phyloP scores from a whole-genome alignment of 345 rosid genomes.

The Linum usitatissimum region DNA sequence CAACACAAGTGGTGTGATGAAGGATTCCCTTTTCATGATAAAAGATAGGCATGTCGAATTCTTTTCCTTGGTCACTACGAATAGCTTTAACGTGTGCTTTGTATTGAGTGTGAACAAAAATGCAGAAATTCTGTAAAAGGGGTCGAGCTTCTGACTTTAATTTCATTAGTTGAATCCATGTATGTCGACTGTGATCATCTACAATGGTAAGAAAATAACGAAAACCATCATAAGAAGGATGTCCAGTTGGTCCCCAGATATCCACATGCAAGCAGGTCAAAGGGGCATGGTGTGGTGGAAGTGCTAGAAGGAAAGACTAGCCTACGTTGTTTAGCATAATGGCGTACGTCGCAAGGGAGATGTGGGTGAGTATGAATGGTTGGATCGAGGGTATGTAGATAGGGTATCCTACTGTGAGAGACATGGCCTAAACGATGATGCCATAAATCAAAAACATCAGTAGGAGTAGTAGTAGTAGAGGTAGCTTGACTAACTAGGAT shows the following conservation, averaged over 20 bases:
- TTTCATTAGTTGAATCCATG: too few relatives aligned
- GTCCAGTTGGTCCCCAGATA: too few relatives aligned
- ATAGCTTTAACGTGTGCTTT: too few relatives aligned
- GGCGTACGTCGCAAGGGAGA: neutral
- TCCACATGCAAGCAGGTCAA: neutral
- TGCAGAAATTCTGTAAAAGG: too few relatives aligned
- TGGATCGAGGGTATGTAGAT: neutral
- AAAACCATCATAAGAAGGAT: neutral
- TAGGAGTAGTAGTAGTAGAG: neutral
- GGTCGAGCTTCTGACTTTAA: too few relatives aligned
- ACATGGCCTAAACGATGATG: neutral
- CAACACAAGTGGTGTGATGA: neutral
- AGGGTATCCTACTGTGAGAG: neutral
- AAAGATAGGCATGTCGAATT: too few relatives aligned
- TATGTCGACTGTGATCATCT: too few relatives aligned
- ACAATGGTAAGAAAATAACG: neutral
- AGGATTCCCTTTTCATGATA: too few relatives aligned
- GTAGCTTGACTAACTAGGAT: neutral
- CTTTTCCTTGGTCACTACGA: too few relatives aligned
- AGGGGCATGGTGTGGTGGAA: neutral
- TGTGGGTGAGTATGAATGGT: neutral
- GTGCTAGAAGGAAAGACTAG: neutral
- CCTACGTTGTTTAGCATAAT: neutral
- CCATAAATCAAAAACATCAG: neutral
- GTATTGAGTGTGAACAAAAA: too few relatives aligned